These are phyloP conservation scores for Nemania abortiva DNA, from an alignment of 2,329 filamentous ascomycete species.

Conservation along the genomic window DNA sequence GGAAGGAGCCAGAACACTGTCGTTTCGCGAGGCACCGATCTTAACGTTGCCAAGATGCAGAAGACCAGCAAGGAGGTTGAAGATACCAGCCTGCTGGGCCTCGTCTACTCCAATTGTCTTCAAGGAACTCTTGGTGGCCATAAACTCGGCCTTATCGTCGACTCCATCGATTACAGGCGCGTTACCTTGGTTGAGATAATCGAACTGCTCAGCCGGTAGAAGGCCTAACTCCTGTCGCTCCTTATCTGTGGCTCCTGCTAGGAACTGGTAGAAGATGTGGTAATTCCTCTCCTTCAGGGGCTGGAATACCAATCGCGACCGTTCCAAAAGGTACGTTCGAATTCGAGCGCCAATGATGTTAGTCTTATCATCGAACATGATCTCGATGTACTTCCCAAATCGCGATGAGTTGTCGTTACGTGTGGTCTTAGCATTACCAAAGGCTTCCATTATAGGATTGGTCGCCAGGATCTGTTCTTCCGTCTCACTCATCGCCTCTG, in stretches of 20 bases:
- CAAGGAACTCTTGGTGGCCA: constrained; percentile 87
- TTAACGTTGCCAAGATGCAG: constrained; percentile 97
- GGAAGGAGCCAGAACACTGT: constrained; percentile 82
- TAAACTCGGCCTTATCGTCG: constrained; percentile 94
- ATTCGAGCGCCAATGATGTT: constrained; percentile 99
- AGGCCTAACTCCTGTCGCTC: constrained; percentile 85
- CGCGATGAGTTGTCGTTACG: constrained; percentile 98
- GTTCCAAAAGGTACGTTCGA: constrained; percentile 92
- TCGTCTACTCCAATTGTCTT: constrained; percentile 86
- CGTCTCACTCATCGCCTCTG: constrained; percentile 92
- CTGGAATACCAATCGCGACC: constrained; percentile 96
- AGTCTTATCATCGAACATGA: constrained; percentile 95
- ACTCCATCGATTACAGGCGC: constrained; percentile 92
- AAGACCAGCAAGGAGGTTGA: constrained; percentile 88
- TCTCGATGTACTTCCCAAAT: constrained; percentile 99
- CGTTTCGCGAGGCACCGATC: constrained; percentile 89
- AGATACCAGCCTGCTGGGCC: constrained; percentile 83
- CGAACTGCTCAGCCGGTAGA: constrained; percentile 87
- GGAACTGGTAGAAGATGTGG: constrained; percentile 98
- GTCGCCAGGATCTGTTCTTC: constrained; percentile 98
- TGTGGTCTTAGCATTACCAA: constrained; percentile 99
- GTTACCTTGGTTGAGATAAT: constrained; percentile 95
- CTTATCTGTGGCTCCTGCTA: constrained; percentile 88
- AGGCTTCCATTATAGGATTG: constrained; percentile 99
- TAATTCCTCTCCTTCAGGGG: constrained; percentile 98